Percentiles rank a stretch among this genome's conserved stretches.
phyloP scores from a whole-genome alignment of 768 basidiomycete species.

The Psilocybe sp. region DNA sequence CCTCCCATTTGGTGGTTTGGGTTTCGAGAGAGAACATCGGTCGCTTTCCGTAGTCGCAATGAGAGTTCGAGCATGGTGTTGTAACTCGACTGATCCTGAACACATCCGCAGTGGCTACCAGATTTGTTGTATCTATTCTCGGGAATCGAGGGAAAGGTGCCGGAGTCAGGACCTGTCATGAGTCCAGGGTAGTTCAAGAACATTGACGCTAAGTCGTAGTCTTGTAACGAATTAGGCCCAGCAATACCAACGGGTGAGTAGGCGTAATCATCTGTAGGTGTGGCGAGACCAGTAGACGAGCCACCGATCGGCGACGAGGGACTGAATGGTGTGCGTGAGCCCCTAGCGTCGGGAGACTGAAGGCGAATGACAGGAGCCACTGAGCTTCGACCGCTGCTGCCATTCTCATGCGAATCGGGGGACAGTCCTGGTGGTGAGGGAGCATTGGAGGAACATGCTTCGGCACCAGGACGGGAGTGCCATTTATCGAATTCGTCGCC shows the following conservation, averaged over 20 bases:
- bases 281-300: slow-evolving; percentile 38
- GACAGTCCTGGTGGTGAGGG: slow-evolving; percentile 28
- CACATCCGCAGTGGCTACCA: slow-evolving; percentile 52
- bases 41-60: slow-evolving; percentile 56
- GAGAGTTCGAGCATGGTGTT: slow-evolving; percentile 65
- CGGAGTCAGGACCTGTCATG: slow-evolving; percentile 20
- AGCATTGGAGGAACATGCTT: slow-evolving; percentile 21
- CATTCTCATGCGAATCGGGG: slow-evolving; percentile 23
- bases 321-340: slow-evolving; percentile 20
- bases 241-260: slow-evolving; percentile 28
- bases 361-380: slow-evolving; percentile 15
- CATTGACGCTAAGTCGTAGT: slow-evolving; percentile 41
- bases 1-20: slow-evolving; percentile 36
- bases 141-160: slow-evolving; percentile 13
- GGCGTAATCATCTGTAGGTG: slow-evolving; percentile 43
- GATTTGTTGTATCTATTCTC: slow-evolving; percentile 29
- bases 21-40: slow-evolving; percentile 49
- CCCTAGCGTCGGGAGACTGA: slow-evolving; percentile 25
- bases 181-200: slow-evolving; percentile 34
- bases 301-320: slow-evolving; percentile 31
- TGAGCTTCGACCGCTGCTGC: slow-evolving; percentile 7
- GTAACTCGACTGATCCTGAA: slow-evolving; percentile 52
- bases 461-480: slow-evolving; percentile 21
- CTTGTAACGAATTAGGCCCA: slow-evolving; percentile 15
- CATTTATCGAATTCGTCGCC: slow-evolving; percentile 28